Evolutionary conservation across 768 basidiomycete species (phyloP).

Genomic region (Mycena kentingensis): DNA sequence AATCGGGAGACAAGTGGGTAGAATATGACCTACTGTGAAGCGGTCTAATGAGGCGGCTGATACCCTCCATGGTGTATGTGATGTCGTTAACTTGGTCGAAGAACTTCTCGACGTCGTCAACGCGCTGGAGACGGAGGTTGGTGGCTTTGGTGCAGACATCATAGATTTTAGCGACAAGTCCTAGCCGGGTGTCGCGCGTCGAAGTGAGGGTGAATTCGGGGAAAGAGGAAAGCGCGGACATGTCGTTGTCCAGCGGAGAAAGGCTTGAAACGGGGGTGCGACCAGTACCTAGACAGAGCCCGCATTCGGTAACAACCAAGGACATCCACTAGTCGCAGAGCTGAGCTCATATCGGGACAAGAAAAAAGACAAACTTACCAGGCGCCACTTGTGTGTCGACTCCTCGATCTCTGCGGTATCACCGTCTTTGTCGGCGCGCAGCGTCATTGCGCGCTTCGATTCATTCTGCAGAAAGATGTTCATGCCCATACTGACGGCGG

Average conservation of each 20-base stretch:
- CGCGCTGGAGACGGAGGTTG: conserved; percentile 30
- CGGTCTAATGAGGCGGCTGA: conserved; percentile 40
- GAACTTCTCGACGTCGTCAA: conserved; percentile 33
- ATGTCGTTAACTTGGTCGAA: conserved; percentile 36
- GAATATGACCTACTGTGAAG: conserved; percentile 34
- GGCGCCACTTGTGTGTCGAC: conserved; percentile 37
- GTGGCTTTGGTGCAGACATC: conserved; percentile 34
- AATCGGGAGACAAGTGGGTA: not conserved
- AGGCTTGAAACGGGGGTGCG: conserved; percentile 41
- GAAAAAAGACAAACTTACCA: conserved; percentile 30
- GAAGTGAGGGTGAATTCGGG: conserved; percentile 20
- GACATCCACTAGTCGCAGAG: conserved; percentile 37
- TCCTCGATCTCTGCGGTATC: conserved; percentile 34
- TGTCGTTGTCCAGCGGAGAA: conserved; percentile 30
- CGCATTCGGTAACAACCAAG: conserved; percentile 40
- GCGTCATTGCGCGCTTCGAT: conserved; percentile 32
- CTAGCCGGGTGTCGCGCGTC: conserved; percentile 40
- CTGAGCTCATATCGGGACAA: conserved; percentile 9
- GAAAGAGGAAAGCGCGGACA: conserved; percentile 31
- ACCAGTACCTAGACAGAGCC: conserved; percentile 47
- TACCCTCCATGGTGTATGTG: conserved; percentile 36
- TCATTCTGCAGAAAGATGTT: conserved; percentile 43
- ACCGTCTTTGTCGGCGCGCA: conserved; percentile 29
- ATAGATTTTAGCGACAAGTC: conserved; percentile 38
- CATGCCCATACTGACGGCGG: conserved; percentile 51